phyloP scores from a whole-genome alignment of 306 rosid genomes.

The Quercus alba region DNA sequence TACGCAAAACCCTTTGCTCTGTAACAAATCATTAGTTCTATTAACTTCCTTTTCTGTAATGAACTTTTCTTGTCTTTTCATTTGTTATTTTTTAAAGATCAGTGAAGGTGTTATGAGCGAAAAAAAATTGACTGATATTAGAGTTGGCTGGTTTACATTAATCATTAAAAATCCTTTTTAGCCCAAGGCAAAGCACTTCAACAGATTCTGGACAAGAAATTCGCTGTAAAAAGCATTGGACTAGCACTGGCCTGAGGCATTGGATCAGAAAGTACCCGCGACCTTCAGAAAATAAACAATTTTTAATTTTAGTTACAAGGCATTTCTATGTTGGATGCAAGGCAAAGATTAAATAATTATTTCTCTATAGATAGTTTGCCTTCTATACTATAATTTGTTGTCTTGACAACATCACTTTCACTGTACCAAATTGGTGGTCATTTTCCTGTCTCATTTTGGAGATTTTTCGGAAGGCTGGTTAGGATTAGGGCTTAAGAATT shows the following conservation, averaged over 20 bases:
- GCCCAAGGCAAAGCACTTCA: neutral
- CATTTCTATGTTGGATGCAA: too few species aligned
- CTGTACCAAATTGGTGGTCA: too few species aligned
- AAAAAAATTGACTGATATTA: neutral
- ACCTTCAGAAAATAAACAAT: too few species aligned
- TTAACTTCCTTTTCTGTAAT: constrained; percentile 24
- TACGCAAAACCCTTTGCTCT: constrained; percentile 20
- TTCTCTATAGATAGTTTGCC: too few species aligned
- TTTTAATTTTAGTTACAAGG: too few species aligned
- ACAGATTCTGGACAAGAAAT: neutral
- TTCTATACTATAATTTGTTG: too few species aligned
- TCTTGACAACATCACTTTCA: too few species aligned
- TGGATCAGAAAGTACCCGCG: neutral
- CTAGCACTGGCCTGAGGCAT: neutral
- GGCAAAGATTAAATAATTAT: too few species aligned
- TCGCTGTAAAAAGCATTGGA: neutral
- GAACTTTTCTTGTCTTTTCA: constrained; percentile 10
- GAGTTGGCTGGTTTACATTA: neutral
- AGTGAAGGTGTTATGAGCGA: neutral
- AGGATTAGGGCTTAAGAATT: neutral
- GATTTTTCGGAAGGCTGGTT: too few species aligned
- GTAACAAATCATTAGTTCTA: constrained; percentile 20
- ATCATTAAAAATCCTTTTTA: neutral
- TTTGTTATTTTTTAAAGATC: neutral
- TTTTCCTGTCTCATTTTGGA: too few species aligned